These are phyloP conservation scores for Cyberlindnera maritima DNA, from an alignment of 805 yeast species.

Conservation along the genomic window DNA sequence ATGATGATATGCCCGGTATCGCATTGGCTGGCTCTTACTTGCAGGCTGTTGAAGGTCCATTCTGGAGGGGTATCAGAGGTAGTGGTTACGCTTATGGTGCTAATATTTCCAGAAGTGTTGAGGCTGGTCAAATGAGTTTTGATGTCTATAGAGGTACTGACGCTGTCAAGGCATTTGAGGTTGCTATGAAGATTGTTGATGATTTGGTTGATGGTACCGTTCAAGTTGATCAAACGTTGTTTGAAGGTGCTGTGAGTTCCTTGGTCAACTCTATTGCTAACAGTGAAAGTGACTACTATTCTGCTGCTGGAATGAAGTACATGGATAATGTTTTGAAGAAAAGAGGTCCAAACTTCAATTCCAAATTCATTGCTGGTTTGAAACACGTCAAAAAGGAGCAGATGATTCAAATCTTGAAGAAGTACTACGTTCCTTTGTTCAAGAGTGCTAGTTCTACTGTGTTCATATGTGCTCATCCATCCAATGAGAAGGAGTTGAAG, in stretches of 20 bases:
- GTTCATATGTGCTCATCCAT: constrained; percentile 73
- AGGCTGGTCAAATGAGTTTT: constrained; percentile 64
- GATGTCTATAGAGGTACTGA: constrained; percentile 83
- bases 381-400: constrained; percentile 53
- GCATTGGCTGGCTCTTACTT: constrained; percentile 73
- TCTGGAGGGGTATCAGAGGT: constrained; percentile 95
- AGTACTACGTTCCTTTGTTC: constrained; percentile 67
- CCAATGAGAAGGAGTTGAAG: constrained; percentile 47
- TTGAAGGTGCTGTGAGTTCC: constrained; percentile 74
- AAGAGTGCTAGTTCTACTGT: constrained; percentile 51
- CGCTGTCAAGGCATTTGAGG: constrained; percentile 56
- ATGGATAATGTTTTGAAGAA: constrained; percentile 62
- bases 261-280: constrained; percentile 72
- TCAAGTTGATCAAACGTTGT: constrained; percentile 52
- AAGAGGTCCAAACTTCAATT: constrained; percentile 67
- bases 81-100: constrained; percentile 94
- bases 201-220: constrained; percentile 54
- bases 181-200: constrained; percentile 62
- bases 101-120: constrained; percentile 52
- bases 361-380: constrained; percentile 50
- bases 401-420: constrained; percentile 45
- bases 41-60: constrained; percentile 91
- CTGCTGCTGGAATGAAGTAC: constrained; percentile 66
- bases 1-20: constrained; percentile 65
- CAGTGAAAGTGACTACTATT: constrained; percentile 57